These are phyloP conservation scores for Filobasidium wieringae DNA, from an alignment of 768 basidiomycete genomes.

Conservation along the genomic window DNA sequence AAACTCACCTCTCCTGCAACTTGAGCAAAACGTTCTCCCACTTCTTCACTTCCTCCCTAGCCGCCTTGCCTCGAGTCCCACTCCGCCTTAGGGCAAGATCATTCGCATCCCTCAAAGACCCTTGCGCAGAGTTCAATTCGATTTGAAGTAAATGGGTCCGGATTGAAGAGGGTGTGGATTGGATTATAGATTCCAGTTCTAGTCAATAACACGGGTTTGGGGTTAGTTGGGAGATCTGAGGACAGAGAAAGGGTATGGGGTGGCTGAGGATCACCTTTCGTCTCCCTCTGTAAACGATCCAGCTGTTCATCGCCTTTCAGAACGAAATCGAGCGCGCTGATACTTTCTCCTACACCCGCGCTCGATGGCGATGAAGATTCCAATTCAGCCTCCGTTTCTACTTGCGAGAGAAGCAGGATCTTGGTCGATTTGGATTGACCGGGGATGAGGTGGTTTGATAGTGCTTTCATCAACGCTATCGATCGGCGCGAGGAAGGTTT, in stretches of 20 bases:
- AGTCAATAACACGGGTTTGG: too few species aligned
- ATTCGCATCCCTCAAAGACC: slow-evolving; percentile 36
- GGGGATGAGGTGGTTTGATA: slow-evolving; percentile 45
- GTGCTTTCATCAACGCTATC: slow-evolving; percentile 41
- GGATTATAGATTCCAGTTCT: too few species aligned
- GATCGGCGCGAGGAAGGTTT: slow-evolving; percentile 15
- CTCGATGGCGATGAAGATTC: too few species aligned
- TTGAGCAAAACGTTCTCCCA: slow-evolving; percentile 43
- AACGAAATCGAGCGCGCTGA: slow-evolving; percentile 42
- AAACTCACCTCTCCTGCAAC: slow-evolving; percentile 34
- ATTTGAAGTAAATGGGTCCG: neutral
- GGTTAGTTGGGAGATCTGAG: too few species aligned
- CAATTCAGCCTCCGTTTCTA: slow-evolving; percentile 16
- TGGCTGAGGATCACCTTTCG: too few species aligned
- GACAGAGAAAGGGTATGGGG: too few species aligned
- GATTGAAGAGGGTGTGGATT: too few species aligned
- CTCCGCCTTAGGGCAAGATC: slow-evolving; percentile 48
- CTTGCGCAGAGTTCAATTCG: slow-evolving; percentile 11
- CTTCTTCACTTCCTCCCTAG: slow-evolving; percentile 47
- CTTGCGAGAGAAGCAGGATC: slow-evolving; percentile 45
- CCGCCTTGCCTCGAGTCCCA: slow-evolving; percentile 49
- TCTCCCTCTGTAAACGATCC: too few species aligned
- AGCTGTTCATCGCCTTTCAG: slow-evolving; percentile 44
- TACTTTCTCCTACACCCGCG: too few species aligned
- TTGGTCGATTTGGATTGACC: slow-evolving; percentile 43